A percentile compares a stretch with the other conserved stretches of the same genome.
Evolutionary conservation across 331 rosid genomes (phyloP).

Genomic region (Malus hybrid): DNA sequence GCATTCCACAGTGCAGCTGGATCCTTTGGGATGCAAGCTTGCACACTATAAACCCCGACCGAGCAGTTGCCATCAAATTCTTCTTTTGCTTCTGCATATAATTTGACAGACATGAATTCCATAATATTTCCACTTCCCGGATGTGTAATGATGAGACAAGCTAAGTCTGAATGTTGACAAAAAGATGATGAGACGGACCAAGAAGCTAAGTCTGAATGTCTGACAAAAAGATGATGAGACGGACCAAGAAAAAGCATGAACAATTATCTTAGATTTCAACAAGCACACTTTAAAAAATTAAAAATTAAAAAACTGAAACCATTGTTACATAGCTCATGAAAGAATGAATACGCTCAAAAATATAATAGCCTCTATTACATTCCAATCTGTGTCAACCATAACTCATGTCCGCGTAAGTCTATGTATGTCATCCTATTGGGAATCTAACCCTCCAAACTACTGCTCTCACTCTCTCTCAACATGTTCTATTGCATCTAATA

Average conservation of each 20-base stretch:
- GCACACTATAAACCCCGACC: constrained; percentile 88
- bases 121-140: constrained; percentile 9
- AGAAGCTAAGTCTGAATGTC: neutral
- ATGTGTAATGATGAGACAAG: neutral
- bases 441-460: neutral
- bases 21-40: constrained; percentile 88
- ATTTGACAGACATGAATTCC: constrained; percentile 2
- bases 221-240: neutral
- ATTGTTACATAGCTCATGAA: neutral
- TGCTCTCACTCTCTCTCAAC: neutral
- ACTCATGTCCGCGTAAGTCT: neutral
- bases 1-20: constrained; percentile 86
- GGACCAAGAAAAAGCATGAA: neutral
- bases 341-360: neutral
- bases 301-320: neutral
- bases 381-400: neutral
- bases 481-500: neutral
- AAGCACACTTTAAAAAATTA: neutral
- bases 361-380: neutral
- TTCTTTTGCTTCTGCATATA: constrained; percentile 72
- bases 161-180: neutral
- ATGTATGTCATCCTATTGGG: neutral
- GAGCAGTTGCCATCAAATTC: constrained; percentile 85
- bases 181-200: no score
- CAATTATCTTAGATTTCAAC: neutral